These are phyloP conservation scores for Narthecium ossifragum DNA, from an alignment of 106 monocot genomes.

Conservation along the genomic window DNA sequence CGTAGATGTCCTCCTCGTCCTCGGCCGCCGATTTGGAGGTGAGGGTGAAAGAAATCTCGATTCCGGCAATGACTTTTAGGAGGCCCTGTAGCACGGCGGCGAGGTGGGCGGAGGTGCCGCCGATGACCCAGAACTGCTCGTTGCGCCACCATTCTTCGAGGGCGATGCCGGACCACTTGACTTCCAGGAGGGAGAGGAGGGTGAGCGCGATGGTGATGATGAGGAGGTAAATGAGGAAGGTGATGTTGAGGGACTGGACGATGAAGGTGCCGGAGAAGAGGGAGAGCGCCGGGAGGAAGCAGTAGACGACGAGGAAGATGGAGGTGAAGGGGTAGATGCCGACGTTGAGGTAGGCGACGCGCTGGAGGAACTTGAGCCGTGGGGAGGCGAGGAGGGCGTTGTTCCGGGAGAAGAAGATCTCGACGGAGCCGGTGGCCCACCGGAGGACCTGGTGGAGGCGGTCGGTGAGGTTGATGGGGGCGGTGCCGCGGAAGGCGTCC, in stretches of 20 bases:
- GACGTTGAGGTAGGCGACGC: constrained; percentile 84
- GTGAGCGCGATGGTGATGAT: no score
- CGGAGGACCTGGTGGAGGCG: constrained; percentile 86
- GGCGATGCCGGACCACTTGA: neutral
- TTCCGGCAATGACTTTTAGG: constrained; percentile 1
- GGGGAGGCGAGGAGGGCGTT: constrained; percentile 60
- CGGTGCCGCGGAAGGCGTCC: constrained; percentile 80
- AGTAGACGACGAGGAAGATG: no score
- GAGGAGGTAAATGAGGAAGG: no score
- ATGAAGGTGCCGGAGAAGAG: no score
- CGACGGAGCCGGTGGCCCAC: constrained; percentile 90
- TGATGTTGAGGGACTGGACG: no score
- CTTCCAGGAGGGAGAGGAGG: no score
- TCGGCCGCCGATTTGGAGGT: neutral
- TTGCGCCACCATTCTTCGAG: neutral
- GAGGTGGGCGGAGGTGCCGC: neutral
- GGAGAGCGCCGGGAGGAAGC: no score
- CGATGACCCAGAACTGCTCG: constrained; percentile 5
- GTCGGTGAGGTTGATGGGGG: constrained; percentile 90
- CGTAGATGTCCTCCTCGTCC: neutral
- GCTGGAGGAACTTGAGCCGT: constrained; percentile 77
- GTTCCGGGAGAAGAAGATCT: constrained; percentile 88
- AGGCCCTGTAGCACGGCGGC: neutral
- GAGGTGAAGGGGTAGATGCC: constrained; percentile 94
- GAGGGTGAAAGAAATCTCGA: neutral